phyloP scores from a whole-genome alignment of 1,284 basidiomycete species.

The Malassezia furfur region DNA sequence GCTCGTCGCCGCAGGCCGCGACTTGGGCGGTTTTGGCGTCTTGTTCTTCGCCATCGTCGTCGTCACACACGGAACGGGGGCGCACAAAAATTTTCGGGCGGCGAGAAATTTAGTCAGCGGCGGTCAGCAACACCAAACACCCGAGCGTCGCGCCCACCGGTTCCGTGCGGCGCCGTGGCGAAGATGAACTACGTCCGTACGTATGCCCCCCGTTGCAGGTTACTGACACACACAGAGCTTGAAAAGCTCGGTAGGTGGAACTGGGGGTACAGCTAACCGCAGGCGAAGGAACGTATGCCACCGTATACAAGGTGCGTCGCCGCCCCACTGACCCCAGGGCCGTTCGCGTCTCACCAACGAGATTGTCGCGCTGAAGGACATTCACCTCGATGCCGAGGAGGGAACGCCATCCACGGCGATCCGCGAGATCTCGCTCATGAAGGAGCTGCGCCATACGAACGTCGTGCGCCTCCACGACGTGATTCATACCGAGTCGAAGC shows the following conservation, averaged over 20 bases:
- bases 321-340: slow-evolving; percentile 17
- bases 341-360: slow-evolving; percentile 44
- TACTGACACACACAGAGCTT: slow-evolving; percentile 21
- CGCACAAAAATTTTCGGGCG: not conserved
- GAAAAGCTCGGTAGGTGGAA: slow-evolving; percentile 40
- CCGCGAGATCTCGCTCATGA: slow-evolving; percentile 90
- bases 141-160: not conserved
- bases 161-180: slow-evolving; percentile 3
- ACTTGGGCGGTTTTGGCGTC: slow-evolving; percentile 32
- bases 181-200: slow-evolving; percentile 44
- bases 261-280: not conserved
- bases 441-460: slow-evolving; percentile 88
- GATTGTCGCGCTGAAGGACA: slow-evolving; percentile 64
- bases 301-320: slow-evolving; percentile 36
- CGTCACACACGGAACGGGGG: not conserved
- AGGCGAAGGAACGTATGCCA: slow-evolving; percentile 47
- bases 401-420: slow-evolving; percentile 90
- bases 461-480: slow-evolving; percentile 95
- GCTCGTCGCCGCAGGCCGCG: slow-evolving; percentile 50
- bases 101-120: not conserved
- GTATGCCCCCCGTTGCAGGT: not conserved
- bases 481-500: slow-evolving; percentile 86
- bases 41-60: slow-evolving; percentile 31
- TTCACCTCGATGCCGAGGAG: slow-evolving; percentile 89
- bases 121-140: slow-evolving; percentile 1